Conservation (phyloP, 768 basidiomycete genomes). For the Exidia glandulosa region DNA sequence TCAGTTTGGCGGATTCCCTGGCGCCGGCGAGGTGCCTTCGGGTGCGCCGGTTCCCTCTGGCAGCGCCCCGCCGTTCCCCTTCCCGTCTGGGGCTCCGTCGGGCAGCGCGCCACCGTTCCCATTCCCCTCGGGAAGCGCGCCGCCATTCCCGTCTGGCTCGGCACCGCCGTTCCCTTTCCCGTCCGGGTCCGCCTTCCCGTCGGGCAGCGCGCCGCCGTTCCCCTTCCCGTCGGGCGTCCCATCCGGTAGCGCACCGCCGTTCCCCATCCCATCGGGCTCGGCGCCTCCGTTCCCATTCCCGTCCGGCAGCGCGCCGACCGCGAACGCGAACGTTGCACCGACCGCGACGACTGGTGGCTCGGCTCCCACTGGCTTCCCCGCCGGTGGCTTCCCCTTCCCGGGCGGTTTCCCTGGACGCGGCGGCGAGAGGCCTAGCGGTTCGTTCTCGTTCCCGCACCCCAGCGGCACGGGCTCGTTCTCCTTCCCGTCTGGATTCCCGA, state of each 20-base stretch:
- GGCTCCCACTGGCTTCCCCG: too few relatives aligned
- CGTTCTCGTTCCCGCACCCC: too few relatives aligned
- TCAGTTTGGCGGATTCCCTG: background rate
- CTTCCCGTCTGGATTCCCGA: too few relatives aligned
- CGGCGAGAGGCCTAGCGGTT: too few relatives aligned
- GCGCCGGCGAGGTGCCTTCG: background rate
- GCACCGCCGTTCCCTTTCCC: background rate
- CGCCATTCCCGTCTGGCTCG: background rate
- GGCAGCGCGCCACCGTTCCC: too few relatives aligned
- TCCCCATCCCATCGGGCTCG: background rate
- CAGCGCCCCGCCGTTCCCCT: background rate
- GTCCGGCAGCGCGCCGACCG: too few relatives aligned
- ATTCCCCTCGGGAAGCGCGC: background rate
- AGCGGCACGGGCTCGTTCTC: too few relatives aligned
- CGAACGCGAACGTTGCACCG: too few relatives aligned
- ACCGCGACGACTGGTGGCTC: too few relatives aligned
- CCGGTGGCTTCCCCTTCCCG: too few relatives aligned
- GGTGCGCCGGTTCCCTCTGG: background rate
- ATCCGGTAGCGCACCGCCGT: too few relatives aligned
- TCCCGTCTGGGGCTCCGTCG: background rate
- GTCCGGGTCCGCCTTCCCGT: background rate
- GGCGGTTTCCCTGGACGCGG: too few relatives aligned
- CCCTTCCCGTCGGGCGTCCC: background rate
- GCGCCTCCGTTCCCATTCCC: background rate
- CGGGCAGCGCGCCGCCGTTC: background rate